Evolutionary conservation across 2,329 filamentous ascomycete genomes (phyloP), one percentile per base, ranked within the genome.

Genomic region (Tricladium varicosporioides): DNA sequence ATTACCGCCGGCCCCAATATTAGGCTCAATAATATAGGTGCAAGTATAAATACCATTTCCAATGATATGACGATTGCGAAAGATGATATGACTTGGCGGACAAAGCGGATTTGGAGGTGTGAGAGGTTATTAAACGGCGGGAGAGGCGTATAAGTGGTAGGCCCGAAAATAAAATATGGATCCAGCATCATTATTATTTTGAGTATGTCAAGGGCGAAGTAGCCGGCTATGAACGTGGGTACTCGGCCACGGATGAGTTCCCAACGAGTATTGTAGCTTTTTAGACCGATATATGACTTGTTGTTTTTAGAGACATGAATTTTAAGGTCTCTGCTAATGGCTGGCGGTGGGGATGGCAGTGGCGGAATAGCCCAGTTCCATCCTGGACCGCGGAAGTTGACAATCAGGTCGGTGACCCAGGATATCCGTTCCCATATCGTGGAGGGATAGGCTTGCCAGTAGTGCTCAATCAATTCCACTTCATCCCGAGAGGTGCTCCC

Each of bases 171-270:
- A 72, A 92, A 96, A 74, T 93, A 96, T 0, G 88, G 86, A 66
- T 97, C 93, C 53, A 83, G 81, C 63, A 87, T 85, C 75, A 91
- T 86, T 60, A 84, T 60, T 1, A 85, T 79, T 66, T 88, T 89
- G 52, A 90, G 71, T 5, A 84, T 57, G 71, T 97, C 93, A 8
- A 96, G 75, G 7, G 82, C 59, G 11, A 94, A 61, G 68, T 90
- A 94, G 61, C 78, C 76, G 40, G 80, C 55, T 1, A 82, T 54
- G n/a, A 87, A 73, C 5, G 68, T 75, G 8, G 71, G 56, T 10
- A 85, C 58, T 22, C 78, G 77, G 14, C 67, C 63, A 54, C 72
- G 70, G 43, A 86, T 56, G 45, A 87, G 78, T 2, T 74, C 67
- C 18, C 63, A 64, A 36, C 74, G 72, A 4, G 76, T 80, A 5